phyloP scores from a whole-genome alignment of 2,329 filamentous ascomycete genomes.

The Talaromyces sp. region DNA sequence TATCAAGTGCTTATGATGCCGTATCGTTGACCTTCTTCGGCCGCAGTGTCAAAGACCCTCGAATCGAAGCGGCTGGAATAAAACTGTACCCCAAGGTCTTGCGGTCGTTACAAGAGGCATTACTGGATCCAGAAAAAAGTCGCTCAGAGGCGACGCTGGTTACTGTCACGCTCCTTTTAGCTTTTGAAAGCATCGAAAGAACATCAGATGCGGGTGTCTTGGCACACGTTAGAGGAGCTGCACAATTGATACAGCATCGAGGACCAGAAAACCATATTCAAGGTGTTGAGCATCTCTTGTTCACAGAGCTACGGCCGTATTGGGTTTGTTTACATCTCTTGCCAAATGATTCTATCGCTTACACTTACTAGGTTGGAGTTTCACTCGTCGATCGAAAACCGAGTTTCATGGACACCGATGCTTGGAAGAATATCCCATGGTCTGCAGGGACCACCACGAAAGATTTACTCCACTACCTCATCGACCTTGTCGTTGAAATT shows the following conservation, averaged over 20 bases:
- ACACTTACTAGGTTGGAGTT: conserved; percentile 27
- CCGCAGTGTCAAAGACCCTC: conserved; percentile 33
- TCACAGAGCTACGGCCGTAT: conserved; percentile 39
- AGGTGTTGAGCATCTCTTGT: conserved; percentile 39
- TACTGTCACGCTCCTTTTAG: conserved; percentile 38
- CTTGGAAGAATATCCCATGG: conserved; percentile 42
- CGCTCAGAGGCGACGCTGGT: conserved; percentile 39
- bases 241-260: conserved; percentile 38
- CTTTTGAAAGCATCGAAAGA: conserved; percentile 40
- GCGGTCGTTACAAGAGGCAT: conserved; percentile 35
- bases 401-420: conserved; percentile 35
- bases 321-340: conserved; percentile 27
- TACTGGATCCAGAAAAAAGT: conserved; percentile 35
- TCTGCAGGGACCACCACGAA: conserved; percentile 35
- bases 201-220: conserved; percentile 32
- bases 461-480: conserved; percentile 36
- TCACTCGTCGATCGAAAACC: conserved; percentile 31
- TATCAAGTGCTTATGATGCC: conserved; percentile 36
- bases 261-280: conserved; percentile 40
- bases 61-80: conserved; percentile 34
- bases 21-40: conserved; percentile 41
- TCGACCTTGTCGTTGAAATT: conserved; percentile 37
- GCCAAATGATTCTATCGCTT: not conserved
- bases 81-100: conserved; percentile 35
- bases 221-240: conserved; percentile 35